Base-by-base conservation (phyloP, 495 filamentous ascomycete species). In the Annulohypoxylon maeteangense region DNA sequence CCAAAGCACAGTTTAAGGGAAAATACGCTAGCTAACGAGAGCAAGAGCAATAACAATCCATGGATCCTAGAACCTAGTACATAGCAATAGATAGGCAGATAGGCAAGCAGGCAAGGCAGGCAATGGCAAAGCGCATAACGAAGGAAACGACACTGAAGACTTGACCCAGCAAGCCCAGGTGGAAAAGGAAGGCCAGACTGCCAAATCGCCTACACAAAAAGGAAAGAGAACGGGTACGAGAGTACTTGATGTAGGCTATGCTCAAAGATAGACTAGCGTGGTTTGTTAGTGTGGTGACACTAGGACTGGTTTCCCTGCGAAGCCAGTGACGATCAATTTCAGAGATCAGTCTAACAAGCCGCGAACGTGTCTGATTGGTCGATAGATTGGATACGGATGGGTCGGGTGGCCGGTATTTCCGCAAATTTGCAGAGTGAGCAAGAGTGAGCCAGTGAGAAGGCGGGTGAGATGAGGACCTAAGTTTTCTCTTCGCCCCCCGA, bases 321-420 rank as follows among this genome's bases (percentile, higher is more conserved):
- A 68, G 65, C 70, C 70, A 73, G 65, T 66, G 65, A 73, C 60
- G 70, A 73, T 73, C 70, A 73, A 69, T 69, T 73, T 73, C 68
- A 45, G 56, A 65, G 61, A 68, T 73, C 65, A 69, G 70, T 69
- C 65, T 73, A 73, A 65, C 65, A 16, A 51, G 62, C 55, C n/a
- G 18, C 11, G 27, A 27, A 20, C 14, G 0, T 23, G 0, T 32
- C 14, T 66, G 48, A 73, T 73, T 73, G 70, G 70, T 18, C 59
- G 51, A 32, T 44, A 18, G 62, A 18, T 53, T 66, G 55, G 44
- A 69, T 75, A 75, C 62, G 65, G 72, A 74, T 74, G 72, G 72
- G 72, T 71, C 67, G 64, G 65, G 64, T 72, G 75, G 74, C 74
- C 75, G 75, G 68, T 78, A 78, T 74, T 78, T 72, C 75, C 75